Evolutionary conservation across 1,284 basidiomycete genomes (phyloP).

Genomic region (Ceratobasidium sp.): DNA sequence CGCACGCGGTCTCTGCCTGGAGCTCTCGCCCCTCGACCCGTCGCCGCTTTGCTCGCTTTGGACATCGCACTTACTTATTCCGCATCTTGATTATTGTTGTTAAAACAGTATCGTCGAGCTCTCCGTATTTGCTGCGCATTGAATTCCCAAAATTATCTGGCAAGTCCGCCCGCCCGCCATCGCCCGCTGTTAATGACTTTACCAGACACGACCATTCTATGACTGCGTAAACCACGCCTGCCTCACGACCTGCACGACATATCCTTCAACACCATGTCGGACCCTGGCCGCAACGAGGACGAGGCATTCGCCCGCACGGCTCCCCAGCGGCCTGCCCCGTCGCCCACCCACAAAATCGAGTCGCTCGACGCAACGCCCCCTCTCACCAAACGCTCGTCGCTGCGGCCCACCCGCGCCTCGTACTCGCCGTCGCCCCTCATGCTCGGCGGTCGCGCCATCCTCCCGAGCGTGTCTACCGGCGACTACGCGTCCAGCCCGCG

Average conservation of each 20-base stretch:
- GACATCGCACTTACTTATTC: slow-evolving; percentile 43
- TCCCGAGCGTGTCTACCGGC: slow-evolving; percentile 15
- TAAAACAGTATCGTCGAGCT: slow-evolving; percentile 26
- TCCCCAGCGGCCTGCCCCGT: slow-evolving; percentile 5
- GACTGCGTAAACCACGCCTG: background rate
- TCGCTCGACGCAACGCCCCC: slow-evolving; percentile 32
- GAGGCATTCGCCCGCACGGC: background rate
- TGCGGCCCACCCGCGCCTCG: slow-evolving; percentile 22
- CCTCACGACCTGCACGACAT: slow-evolving; percentile 28
- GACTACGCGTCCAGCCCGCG: slow-evolving; percentile 7
- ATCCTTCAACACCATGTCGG: slow-evolving; percentile 13
- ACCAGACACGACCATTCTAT: slow-evolving; percentile 33
- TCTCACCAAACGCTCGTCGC: slow-evolving; percentile 34
- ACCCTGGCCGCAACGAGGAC: slow-evolving; percentile 33
- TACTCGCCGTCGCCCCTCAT: slow-evolving; percentile 45
- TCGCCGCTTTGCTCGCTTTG: slow-evolving; percentile 26
- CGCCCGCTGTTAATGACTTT: background rate
- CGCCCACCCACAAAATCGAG: slow-evolving; percentile 30
- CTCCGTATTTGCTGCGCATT: background rate
- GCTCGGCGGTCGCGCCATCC: slow-evolving; percentile 33
- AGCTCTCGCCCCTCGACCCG: background rate
- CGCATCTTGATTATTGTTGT: slow-evolving; percentile 43
- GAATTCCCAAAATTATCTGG: slow-evolving; percentile 38
- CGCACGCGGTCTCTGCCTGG: slow-evolving; percentile 29
- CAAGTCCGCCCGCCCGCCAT: background rate